A percentile compares a stretch with the other conserved stretches of the same genome.
phyloP scores from a whole-genome alignment of 768 basidiomycete genomes.

The Russula sp. region DNA sequence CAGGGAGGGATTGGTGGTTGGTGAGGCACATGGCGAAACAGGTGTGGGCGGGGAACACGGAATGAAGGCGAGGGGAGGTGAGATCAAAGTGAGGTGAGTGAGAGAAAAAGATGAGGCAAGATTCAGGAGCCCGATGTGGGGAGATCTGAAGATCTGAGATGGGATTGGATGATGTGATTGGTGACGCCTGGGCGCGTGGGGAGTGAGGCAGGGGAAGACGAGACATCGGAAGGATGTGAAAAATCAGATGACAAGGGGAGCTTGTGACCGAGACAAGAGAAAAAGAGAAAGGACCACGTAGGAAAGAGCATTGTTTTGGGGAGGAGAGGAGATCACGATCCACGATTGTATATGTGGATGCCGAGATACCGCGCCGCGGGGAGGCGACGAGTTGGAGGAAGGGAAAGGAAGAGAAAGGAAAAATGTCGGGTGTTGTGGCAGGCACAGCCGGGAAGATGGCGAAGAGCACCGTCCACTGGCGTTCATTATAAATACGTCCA shows the following conservation, averaged over 20 bases:
- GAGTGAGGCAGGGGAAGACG: not conserved
- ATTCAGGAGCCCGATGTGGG: conserved; percentile 5
- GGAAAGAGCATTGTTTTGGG: not conserved
- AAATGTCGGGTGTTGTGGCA: conserved; percentile 14
- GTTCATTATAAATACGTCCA: conserved; percentile 14
- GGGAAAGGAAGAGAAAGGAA: conserved; percentile 10
- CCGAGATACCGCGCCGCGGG: conserved; percentile 13
- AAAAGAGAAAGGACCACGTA: not conserved
- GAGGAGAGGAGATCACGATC: conserved; percentile 8
- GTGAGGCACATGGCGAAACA: conserved; percentile 5
- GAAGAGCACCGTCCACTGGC: not conserved
- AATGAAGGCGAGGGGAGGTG: conserved; percentile 1
- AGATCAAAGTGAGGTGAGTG: not conserved
- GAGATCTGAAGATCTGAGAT: conserved; percentile 15
- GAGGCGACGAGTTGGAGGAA: conserved; percentile 8
- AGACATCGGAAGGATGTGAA: conserved; percentile 10
- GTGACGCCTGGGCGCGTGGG: conserved; percentile 10
- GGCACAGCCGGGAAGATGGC: conserved; percentile 16
- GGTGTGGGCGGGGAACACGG: conserved; percentile 5
- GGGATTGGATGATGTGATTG: conserved; percentile 18
- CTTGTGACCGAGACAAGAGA: conserved; percentile 12
- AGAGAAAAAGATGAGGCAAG: not conserved
- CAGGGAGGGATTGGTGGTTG: not conserved
- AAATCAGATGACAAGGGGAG: conserved; percentile 16
- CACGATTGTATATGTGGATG: conserved; percentile 10